These are phyloP conservation scores for Annona cherimola DNA, from an alignment of 164 flowering plant genomes.

Conservation along the genomic window DNA sequence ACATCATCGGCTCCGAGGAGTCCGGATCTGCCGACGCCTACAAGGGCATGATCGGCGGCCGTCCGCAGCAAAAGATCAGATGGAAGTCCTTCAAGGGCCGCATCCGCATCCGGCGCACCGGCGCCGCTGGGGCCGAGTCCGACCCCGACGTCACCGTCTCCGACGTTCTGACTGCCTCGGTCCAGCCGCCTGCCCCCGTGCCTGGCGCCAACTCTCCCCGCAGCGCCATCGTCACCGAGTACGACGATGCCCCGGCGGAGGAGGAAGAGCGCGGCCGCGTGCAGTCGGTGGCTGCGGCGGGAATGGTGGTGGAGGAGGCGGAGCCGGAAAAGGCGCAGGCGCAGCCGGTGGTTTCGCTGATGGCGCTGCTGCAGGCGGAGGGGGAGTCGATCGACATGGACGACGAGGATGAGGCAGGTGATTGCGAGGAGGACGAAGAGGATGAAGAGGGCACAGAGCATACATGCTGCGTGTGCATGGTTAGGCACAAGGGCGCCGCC, in stretches of 20 bases:
- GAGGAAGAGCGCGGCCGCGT: not conserved
- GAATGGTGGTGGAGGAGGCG: constrained; percentile 7
- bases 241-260: not conserved
- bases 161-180: not conserved
- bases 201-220: not conserved
- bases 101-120: constrained; percentile 45
- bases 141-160: constrained; percentile 17
- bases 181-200: not conserved
- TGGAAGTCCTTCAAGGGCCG: constrained; percentile 64
- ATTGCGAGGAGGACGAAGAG: constrained; percentile 21
- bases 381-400: constrained; percentile 45
- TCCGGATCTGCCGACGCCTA: constrained; percentile 18
- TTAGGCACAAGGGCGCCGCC: constrained; percentile 80
- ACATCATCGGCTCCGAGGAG: constrained; percentile 52
- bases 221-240: not conserved
- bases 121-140: constrained; percentile 39
- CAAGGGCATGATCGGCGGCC: constrained; percentile 8
- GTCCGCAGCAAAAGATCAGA: constrained; percentile 19
- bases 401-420: constrained; percentile 23
- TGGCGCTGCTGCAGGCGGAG: constrained; percentile 84
- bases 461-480: constrained; percentile 96
- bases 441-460: constrained; percentile 22
- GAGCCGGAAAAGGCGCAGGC: not conserved
- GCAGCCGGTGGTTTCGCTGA: constrained; percentile 51
- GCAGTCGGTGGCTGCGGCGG: not conserved